Conservation (phyloP, 768 basidiomycete genomes). For the Grammothele lineata region DNA sequence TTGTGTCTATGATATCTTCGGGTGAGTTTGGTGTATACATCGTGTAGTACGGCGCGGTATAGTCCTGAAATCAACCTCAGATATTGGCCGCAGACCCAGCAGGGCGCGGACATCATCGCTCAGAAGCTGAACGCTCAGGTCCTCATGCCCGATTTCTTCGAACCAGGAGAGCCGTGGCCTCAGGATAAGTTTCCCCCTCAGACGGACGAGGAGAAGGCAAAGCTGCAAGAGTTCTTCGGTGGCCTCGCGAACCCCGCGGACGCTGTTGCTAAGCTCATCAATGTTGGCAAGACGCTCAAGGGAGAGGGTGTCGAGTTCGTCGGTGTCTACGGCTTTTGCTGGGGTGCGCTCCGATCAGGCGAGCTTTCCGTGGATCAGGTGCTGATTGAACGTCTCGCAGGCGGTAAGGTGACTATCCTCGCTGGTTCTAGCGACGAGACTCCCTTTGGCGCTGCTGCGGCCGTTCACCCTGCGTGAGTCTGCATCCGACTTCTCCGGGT, state of each 20-base stretch:
- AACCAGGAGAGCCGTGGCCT: constrained; percentile 46
- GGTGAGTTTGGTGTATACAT: too few species aligned
- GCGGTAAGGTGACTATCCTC: constrained; percentile 47
- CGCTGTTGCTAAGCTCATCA: constrained; percentile 36
- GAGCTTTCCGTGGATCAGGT: neutral
- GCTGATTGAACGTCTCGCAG: constrained; percentile 22
- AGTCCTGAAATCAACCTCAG: neutral
- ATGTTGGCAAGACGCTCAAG: constrained; percentile 40
- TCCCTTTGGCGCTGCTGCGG: constrained; percentile 45
- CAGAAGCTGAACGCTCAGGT: constrained; percentile 47
- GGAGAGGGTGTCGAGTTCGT: constrained; percentile 39
- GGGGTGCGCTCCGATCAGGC: constrained; percentile 33
- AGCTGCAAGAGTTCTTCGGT: constrained; percentile 55
- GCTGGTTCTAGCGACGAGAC: constrained; percentile 34
- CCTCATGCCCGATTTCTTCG: constrained; percentile 67
- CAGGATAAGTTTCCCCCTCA: constrained; percentile 49
- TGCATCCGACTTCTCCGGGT: neutral
- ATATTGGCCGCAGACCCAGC: constrained; percentile 49
- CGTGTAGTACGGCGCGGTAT: neutral
- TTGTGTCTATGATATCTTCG: constrained; percentile 63
- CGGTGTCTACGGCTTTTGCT: constrained; percentile 54
- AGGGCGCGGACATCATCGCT: constrained; percentile 62
- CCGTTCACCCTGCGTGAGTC: constrained; percentile 56
- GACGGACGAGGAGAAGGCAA: constrained; percentile 46
- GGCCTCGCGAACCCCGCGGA: constrained; percentile 42